Conservation (phyloP, 1,139 yeast species). For the Taphrina sp. region DNA sequence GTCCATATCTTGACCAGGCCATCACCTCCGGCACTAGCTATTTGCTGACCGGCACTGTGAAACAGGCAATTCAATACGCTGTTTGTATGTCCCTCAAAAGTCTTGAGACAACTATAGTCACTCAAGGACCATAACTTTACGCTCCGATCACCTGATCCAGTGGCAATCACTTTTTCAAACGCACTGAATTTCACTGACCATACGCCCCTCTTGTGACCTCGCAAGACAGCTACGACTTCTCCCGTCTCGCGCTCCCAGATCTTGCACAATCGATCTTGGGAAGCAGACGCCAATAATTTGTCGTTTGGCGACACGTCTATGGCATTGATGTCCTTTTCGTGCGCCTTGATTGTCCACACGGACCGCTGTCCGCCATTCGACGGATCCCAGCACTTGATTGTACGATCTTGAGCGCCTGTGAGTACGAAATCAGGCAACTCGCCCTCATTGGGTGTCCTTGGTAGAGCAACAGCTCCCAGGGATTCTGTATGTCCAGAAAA, state of each 20-base stretch:
- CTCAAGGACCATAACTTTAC: conserved; percentile 82
- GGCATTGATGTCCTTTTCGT: conserved; percentile 91
- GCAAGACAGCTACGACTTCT: conserved; percentile 76
- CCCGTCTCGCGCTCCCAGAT: conserved; percentile 82
- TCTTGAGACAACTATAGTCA: conserved; percentile 70
- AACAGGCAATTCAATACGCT: conserved; percentile 81
- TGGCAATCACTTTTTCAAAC: conserved; percentile 67
- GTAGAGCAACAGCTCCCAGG: conserved; percentile 76
- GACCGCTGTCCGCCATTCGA: conserved; percentile 49
- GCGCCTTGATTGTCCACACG: conserved; percentile 89
- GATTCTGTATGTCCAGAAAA: conserved; percentile 86
- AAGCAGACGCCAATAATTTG: conserved; percentile 83
- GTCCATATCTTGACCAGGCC: conserved; percentile 94
- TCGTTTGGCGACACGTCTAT: conserved; percentile 87
- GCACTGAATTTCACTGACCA: conserved; percentile 87
- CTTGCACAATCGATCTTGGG: conserved; percentile 91
- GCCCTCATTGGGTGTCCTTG: conserved; percentile 53
- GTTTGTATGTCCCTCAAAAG: conserved; percentile 93
- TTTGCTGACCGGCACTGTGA: conserved; percentile 62
- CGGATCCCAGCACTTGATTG: conserved; percentile 80
- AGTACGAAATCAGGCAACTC: conserved; percentile 66
- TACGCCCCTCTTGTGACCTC: conserved; percentile 89
- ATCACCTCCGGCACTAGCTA: conserved; percentile 88
- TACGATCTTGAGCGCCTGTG: conserved; percentile 85
- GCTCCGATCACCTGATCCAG: conserved; percentile 89